phyloP scores from a whole-genome alignment of 495 filamentous ascomycete genomes.

The Aspergillus olivimuriae region DNA sequence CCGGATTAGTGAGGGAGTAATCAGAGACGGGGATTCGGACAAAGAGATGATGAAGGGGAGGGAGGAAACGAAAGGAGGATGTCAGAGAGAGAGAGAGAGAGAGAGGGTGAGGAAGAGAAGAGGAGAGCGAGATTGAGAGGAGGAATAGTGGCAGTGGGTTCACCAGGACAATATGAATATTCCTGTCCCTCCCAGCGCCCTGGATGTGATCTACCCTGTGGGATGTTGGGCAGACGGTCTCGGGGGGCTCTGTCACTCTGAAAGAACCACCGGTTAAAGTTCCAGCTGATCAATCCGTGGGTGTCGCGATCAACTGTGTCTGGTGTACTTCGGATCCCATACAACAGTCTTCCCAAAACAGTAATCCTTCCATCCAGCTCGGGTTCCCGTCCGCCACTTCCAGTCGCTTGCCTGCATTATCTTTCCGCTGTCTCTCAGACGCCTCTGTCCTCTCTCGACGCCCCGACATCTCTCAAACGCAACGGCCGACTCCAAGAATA shows the following conservation, averaged over 20 bases:
- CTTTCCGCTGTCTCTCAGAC: background rate
- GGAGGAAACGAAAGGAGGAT: too few species aligned
- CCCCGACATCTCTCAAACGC: background rate
- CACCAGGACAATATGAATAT: too few species aligned
- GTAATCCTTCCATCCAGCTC: background rate
- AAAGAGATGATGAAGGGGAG: slow-evolving; percentile 5
- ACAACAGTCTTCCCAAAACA: background rate
- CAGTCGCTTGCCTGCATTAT: background rate
- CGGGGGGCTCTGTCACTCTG: too few species aligned
- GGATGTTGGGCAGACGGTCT: too few species aligned
- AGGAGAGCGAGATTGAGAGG: too few species aligned
- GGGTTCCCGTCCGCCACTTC: background rate
- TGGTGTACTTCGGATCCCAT: background rate
- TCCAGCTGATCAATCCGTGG: too few species aligned
- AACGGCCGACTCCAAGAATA: too few species aligned
- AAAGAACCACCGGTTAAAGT: too few species aligned
- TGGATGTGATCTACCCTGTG: too few species aligned
- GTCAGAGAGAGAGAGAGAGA: slow-evolving; percentile 8
- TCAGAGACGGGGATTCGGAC: slow-evolving; percentile 1
- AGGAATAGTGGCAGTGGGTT: too few species aligned
- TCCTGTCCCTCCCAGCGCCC: too few species aligned
- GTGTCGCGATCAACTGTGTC: background rate
- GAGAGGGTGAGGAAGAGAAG: slow-evolving; percentile 11
- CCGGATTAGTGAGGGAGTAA: background rate
- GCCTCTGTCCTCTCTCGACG: background rate